A percentile compares a stretch with the other conserved stretches of the same genome.
These are phyloP conservation scores for Coemansia sp. DNA, from an alignment of 192 early-diverging fungal genomes.

Conservation along the genomic window DNA sequence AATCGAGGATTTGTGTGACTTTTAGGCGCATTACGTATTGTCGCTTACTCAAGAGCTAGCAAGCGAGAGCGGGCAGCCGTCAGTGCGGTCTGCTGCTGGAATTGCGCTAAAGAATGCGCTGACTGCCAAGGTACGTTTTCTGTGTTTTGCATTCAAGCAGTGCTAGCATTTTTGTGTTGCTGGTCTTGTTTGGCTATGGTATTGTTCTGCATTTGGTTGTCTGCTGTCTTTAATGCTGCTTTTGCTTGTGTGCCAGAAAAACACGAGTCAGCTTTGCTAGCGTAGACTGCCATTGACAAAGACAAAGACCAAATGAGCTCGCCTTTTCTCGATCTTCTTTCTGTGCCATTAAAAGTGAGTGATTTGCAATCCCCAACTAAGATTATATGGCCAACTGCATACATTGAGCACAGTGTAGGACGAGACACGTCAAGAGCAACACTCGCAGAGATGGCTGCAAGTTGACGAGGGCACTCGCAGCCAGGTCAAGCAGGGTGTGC, in stretches of 20 bases:
- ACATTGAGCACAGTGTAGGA: constrained; percentile 25
- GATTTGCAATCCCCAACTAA: too few species aligned
- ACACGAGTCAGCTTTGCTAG: too few species aligned
- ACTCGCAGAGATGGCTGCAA: constrained; percentile 65
- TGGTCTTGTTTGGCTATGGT: background rate
- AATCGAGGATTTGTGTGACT: background rate
- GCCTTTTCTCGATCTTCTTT: too few species aligned
- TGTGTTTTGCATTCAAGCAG: background rate
- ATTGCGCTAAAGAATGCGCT: constrained; percentile 93
- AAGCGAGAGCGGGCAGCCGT: constrained; percentile 65
- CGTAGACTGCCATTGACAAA: too few species aligned
- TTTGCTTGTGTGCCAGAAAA: too few species aligned
- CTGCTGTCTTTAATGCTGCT: background rate
- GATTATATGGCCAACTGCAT: too few species aligned
- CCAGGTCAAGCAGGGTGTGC: constrained; percentile 70
- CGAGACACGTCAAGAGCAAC: constrained; percentile 56
- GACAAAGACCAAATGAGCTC: too few species aligned
- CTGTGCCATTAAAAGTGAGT: too few species aligned
- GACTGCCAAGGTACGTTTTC: constrained; percentile 69
- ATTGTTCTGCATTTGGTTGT: background rate
- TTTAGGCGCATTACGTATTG: constrained; percentile 65
- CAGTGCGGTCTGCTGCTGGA: constrained; percentile 80
- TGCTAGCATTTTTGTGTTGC: background rate
- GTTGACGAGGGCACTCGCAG: constrained; percentile 57
- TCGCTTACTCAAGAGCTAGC: constrained; percentile 80